Percentiles rank a stretch among this genome's conserved stretches.
Conservation (phyloP, 495 filamentous ascomycete genomes). For the Penicillium arizonense region DNA sequence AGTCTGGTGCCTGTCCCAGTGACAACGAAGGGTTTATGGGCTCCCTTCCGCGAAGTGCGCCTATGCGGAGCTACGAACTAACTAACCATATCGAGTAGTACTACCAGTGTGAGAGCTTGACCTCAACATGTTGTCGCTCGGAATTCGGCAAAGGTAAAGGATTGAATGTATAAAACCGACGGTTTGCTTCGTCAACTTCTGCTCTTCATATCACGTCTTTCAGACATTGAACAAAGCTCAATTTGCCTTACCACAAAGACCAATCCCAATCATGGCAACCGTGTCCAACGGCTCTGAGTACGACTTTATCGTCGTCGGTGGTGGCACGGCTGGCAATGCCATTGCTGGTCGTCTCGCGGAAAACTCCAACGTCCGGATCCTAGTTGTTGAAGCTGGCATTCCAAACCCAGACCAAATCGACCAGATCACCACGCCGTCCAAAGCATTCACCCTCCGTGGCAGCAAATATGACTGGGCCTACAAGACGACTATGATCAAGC, state of each 20-base stretch:
- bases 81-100: too few relatives aligned
- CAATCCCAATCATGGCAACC: constrained; percentile 17
- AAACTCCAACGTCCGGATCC: not conserved
- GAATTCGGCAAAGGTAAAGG: too few relatives aligned
- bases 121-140: too few relatives aligned
- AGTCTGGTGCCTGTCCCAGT: too few relatives aligned
- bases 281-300: constrained; percentile 28
- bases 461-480: constrained; percentile 51
- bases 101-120: too few relatives aligned
- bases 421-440: constrained; percentile 22
- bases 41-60: too few relatives aligned
- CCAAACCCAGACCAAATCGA: not conserved
- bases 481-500: constrained; percentile 54
- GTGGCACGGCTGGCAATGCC: not conserved
- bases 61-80: too few relatives aligned
- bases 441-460: constrained; percentile 28
- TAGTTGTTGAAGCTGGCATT: not conserved
- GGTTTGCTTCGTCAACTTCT: too few relatives aligned
- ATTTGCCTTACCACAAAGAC: not conserved
- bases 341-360: not conserved
- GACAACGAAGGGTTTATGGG: too few relatives aligned
- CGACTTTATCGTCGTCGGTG: not conserved
- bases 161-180: too few relatives aligned
- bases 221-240: too few relatives aligned
- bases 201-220: too few relatives aligned